Evolutionary conservation across 148 eudicot genomes (phyloP).

Genomic region (Beta vulgaris): DNA sequence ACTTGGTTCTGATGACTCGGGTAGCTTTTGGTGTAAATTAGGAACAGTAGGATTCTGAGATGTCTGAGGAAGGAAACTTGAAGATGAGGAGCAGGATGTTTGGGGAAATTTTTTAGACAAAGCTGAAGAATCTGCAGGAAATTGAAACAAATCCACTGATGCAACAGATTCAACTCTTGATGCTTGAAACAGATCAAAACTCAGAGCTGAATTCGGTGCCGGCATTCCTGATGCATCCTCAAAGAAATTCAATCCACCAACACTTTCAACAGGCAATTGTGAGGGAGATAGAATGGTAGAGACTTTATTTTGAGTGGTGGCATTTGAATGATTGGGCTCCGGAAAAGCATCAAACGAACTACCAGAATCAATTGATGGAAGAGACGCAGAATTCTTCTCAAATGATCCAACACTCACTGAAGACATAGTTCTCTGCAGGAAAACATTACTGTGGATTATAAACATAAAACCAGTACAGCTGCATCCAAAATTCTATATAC

Average conservation of each 20-base stretch:
- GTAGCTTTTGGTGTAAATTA: conserved; percentile 27
- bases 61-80: conserved; percentile 31
- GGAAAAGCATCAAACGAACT: conserved; percentile 37
- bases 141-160: conserved; percentile 42
- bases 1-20: conserved; percentile 32
- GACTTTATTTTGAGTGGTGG: conserved; percentile 29
- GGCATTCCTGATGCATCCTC: conserved; percentile 38
- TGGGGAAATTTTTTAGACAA: conserved; percentile 34
- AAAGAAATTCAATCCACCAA: conserved; percentile 55
- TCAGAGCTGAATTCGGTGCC: conserved; percentile 28
- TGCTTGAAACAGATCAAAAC: conserved; percentile 49
- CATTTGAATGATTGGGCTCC: conserved; percentile 36
- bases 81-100: conserved; percentile 32
- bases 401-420: conserved; percentile 62
- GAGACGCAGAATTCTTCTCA: conserved; percentile 48
- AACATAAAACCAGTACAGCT: background rate
- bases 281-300: conserved; percentile 38
- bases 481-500: background rate
- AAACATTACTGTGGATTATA: conserved; percentile 5
- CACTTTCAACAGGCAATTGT: conserved; percentile 37
- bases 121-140: conserved; percentile 39
- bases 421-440: conserved; percentile 61
- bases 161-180: conserved; percentile 32
- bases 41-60: conserved; percentile 38
- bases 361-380: conserved; percentile 43